Base-by-base conservation (phyloP, 495 filamentous ascomycete species). In the Immersiella caudata region DNA sequence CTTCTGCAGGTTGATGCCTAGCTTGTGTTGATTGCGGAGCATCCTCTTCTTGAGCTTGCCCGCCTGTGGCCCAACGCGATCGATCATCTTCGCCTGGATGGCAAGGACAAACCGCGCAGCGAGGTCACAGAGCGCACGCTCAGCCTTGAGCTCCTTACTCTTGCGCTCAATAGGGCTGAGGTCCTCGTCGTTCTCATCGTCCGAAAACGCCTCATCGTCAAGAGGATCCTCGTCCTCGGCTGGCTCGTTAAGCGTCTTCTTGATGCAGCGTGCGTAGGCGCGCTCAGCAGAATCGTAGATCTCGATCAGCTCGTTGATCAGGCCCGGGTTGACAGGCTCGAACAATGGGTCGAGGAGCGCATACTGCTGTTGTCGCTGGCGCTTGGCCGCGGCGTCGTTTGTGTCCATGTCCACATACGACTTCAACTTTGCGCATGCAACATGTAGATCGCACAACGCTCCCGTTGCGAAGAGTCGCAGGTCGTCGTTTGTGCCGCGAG, bases 61-160 rank as follows among this genome's bases (percentile, higher is more conserved):
- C 18, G 84, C 84, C 33, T 84, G 75, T 24, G 82, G 77, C 1
- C 85, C 86, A 1, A 77, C 83, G 18, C 82, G 79, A 67, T 97
- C 93, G 54, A 97, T 75, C 20, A 91, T 85, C 49, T 88, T 86
- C 9, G 87, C 92, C 6, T 91, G 81, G 25, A 96, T 86, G 0
- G 89, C 89, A 24, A 96, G 82, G 9, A 97, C 91, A 36, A 95
- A 83, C 70, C 93, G 93, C 49, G 90, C 89, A 6, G 93, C 87
- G 2, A 97, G 81, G 70, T 92, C 90, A 78, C 94, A 97, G 0
- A 98, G 82, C 20, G 88, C 85, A 71, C 94, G 87, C 74, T 98
- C 94, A 1, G 91, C 86, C 46, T 91, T 79, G 16, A 97, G 80
- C 60, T 87, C 84, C 24, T 84, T 84, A 14, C 83, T 83, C 60